These are phyloP conservation scores for Candida pseudoviswanathii DNA, from an alignment of 1,139 yeast genomes.

Conservation along the genomic window DNA sequence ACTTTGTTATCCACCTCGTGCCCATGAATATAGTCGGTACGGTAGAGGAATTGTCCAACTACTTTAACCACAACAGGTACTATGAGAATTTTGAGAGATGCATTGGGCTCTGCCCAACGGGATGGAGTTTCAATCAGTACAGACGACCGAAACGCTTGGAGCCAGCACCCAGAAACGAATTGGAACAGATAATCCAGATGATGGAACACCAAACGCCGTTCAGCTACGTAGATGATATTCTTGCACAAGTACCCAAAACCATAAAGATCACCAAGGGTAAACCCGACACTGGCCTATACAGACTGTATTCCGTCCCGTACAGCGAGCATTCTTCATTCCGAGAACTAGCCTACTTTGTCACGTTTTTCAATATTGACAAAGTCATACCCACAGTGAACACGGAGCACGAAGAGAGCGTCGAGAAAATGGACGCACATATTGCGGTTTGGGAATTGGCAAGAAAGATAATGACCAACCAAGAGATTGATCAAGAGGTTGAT, in stretches of 20 bases:
- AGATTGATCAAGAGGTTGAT: slow-evolving; percentile 8
- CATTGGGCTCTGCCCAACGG: slow-evolving; percentile 77
- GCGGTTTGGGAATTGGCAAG: slow-evolving; percentile 41
- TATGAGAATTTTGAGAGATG: slow-evolving; percentile 53
- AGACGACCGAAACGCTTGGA: slow-evolving; percentile 4
- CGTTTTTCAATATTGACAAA: slow-evolving; percentile 47
- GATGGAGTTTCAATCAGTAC: slow-evolving; percentile 66
- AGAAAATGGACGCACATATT: slow-evolving; percentile 50
- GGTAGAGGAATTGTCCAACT: slow-evolving; percentile 42
- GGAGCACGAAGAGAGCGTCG: slow-evolving; percentile 34
- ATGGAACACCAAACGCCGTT: slow-evolving; percentile 26
- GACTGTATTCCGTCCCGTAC: slow-evolving; percentile 74
- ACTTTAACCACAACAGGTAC: slow-evolving; percentile 53
- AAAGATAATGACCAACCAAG: slow-evolving; percentile 15
- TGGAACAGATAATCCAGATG: slow-evolving; percentile 18
- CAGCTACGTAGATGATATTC: slow-evolving; percentile 29
- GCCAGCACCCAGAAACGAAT: neutral
- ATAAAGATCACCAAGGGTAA: slow-evolving; percentile 21
- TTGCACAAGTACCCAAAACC: slow-evolving; percentile 32
- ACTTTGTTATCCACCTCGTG: slow-evolving; percentile 69
- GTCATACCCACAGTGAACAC: slow-evolving; percentile 83
- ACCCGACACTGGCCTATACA: slow-evolving; percentile 32
- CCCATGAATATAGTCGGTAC: slow-evolving; percentile 55
- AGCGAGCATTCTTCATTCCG: slow-evolving; percentile 91
- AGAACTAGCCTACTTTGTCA: slow-evolving; percentile 70